phyloP scores from a whole-genome alignment of 2,329 filamentous ascomycete genomes.

The Pestalotiopsis sp. region DNA sequence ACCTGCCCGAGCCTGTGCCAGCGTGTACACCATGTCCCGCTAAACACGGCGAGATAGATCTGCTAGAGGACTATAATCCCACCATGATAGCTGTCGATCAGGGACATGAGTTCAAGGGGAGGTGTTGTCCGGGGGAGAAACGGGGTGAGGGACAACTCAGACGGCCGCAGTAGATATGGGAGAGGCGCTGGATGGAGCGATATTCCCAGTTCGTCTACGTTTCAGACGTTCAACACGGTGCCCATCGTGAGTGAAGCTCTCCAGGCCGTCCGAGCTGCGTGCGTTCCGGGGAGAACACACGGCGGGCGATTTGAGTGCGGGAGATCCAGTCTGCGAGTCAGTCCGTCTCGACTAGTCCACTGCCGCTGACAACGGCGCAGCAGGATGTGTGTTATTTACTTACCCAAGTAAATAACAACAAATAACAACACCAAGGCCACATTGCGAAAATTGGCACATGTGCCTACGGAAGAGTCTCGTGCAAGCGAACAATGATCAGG shows the following conservation, averaged over 20 bases:
- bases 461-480: not conserved
- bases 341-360: not conserved
- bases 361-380: not conserved
- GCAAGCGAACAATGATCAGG: not conserved
- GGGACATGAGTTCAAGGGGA: not conserved
- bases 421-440: not conserved
- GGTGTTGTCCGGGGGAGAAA: not conserved
- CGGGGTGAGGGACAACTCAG: not conserved
- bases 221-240: not conserved
- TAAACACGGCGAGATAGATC: not conserved
- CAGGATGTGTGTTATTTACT: not conserved
- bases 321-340: not conserved
- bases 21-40: not conserved
- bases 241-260: not conserved
- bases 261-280: not conserved
- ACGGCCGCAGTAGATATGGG: not conserved
- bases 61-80: not conserved
- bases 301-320: not conserved
- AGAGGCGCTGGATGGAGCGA: not conserved
- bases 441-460: not conserved
- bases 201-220: not conserved
- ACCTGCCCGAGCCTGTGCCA: not conserved
- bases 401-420: not conserved
- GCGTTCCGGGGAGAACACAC: not conserved
- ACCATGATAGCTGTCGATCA: not conserved